Base-by-base conservation (phyloP, 73 alveolate genomes). In the Stentor roeselii region DNA sequence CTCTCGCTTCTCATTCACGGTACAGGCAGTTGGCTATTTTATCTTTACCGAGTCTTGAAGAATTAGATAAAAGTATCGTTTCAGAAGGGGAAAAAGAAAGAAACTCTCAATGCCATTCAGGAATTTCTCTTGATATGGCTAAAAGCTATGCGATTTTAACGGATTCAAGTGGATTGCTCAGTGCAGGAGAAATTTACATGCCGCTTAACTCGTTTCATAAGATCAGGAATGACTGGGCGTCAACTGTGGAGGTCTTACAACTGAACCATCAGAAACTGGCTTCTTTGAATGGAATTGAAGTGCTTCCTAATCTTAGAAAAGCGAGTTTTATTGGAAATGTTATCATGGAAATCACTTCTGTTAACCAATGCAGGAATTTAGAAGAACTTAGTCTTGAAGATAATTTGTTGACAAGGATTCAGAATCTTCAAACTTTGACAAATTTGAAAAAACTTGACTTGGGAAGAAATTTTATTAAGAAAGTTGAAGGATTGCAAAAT, bases 361-460 rank as follows among this genome's bases (percentile, higher is more conserved):
- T 97, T 4, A 94, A 86, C 15, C 90, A 85, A 42, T 92, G 93
- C 82, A 91, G 84, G 41, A 87, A 92, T 41, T 85, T 97, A 78
- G 99, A 97, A 75, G 98, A 95, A 59, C 88, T 97, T 60, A 92
- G 92, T 84, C 90, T 97, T 59, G 97, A 95, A 84, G 94, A 97
- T 88, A 97, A 97, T 87, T 83, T 87, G 84, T 93, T 97, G 6
- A 75, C 83, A 80, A 86, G 75, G 77, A 95, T 95, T 32, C 95
- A 91, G 87, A 94, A 94, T 37, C 87, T 95, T 36, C 90, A 86
- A 21, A 90, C 78, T 59, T 83, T 94, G 75, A 82, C 60, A 60
- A 90, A 92, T 87, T 93, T 95, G 42, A 92, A 94, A 83, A 96
- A 91, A 83, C 87, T 95, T 42, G 98, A 93, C 77, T 82, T 95